Base-by-base conservation (phyloP, 176 grass and related monocot species). In the Lolium multiflorum region DNA sequence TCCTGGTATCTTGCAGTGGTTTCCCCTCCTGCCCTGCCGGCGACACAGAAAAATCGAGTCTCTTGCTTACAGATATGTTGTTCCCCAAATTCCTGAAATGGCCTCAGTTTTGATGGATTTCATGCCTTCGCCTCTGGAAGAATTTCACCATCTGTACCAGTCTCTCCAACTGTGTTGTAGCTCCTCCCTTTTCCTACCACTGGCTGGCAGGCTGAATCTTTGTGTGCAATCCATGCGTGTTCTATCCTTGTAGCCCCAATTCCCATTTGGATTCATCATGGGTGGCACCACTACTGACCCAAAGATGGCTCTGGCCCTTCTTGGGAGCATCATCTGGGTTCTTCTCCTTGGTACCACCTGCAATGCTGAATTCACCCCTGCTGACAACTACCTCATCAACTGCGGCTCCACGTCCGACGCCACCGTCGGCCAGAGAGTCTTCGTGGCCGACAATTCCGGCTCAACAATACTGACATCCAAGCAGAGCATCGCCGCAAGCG, bases 381-480 rank as follows among this genome's bases (percentile, higher is more conserved):
- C 76, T 58, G 96, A 98, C 75, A 92, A 94, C 81, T 92, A 94
- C 67, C 91, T 96, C 75, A 89, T 98, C 83, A 89, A 84, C 79
- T 98, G 93, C 1, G 93, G 96, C 4, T 96, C 96, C 78, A 71
- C 74, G 3, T 56, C 31, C 31, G 91, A 88, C 28, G 65, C 80
- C 0, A 66, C 82, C 0, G 35, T 92, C 10, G 84, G 83, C 67
- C 63, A 47, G 50, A 81, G 89, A 85, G 80, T 91, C 14, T 98
- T 95, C 56, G 35, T 1, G 21, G 88, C 91, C 6, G 96, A 98
- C 79, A 76, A 22, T 46, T 92, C 88, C 0, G 15, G 68, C 1
- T 38, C 54, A 1, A 52, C 74, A 15, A 86, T 81, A 54, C 15
- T 92, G 85, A 88, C 72, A 54, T 88, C 88, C 10, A 2, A 39